A percentile compares a stretch with the other conserved stretches of the same genome.
Evolutionary conservation across 352 stramenopile genomes (phyloP).

Genomic region (Hyaloperonospora brassicae): DNA sequence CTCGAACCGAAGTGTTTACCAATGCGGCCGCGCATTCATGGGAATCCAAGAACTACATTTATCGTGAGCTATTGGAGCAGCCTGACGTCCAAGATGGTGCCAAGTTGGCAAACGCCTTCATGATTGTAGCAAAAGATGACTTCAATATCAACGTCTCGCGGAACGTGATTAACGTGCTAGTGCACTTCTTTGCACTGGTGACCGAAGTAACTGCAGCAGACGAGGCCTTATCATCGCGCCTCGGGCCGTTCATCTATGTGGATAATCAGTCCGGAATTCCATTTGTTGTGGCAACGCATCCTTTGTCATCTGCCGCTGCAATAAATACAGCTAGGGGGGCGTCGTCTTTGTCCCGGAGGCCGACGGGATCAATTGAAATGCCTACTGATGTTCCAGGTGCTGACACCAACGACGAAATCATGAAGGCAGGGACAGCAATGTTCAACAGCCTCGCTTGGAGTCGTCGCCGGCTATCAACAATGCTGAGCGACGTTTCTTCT

Average conservation of each 20-base stretch:
- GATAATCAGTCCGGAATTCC: slow-evolving; percentile 82
- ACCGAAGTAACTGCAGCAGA: slow-evolving; percentile 45
- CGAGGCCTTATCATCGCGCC: slow-evolving; percentile 35
- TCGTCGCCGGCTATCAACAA: slow-evolving; percentile 55
- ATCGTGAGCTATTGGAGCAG: slow-evolving; percentile 61
- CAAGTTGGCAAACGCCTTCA: slow-evolving; percentile 50
- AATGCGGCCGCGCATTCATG: slow-evolving; percentile 51
- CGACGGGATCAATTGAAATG: slow-evolving; percentile 44
- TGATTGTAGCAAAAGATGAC: slow-evolving; percentile 72
- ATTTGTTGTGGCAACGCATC: slow-evolving; percentile 67
- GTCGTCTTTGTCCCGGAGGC: slow-evolving; percentile 20
- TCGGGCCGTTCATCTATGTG: slow-evolving; percentile 80
- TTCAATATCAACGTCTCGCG: slow-evolving; percentile 78
- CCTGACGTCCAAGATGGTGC: slow-evolving; percentile 46
- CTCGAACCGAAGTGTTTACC: slow-evolving; percentile 59
- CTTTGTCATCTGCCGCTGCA: slow-evolving; percentile 21
- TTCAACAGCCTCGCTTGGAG: slow-evolving; percentile 53
- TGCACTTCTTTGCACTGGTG: slow-evolving; percentile 70
- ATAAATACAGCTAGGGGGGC: slow-evolving; percentile 10
- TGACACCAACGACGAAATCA: slow-evolving; percentile 36
- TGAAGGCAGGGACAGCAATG: slow-evolving; percentile 36
- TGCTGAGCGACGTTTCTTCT: slow-evolving; percentile 73
- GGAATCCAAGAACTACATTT: slow-evolving; percentile 82
- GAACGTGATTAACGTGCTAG: slow-evolving; percentile 76
- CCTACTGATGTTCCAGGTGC: slow-evolving; percentile 38